These are phyloP conservation scores for Diaporthe batatas DNA, from an alignment of 2,329 filamentous ascomycete species.

Conservation along the genomic window DNA sequence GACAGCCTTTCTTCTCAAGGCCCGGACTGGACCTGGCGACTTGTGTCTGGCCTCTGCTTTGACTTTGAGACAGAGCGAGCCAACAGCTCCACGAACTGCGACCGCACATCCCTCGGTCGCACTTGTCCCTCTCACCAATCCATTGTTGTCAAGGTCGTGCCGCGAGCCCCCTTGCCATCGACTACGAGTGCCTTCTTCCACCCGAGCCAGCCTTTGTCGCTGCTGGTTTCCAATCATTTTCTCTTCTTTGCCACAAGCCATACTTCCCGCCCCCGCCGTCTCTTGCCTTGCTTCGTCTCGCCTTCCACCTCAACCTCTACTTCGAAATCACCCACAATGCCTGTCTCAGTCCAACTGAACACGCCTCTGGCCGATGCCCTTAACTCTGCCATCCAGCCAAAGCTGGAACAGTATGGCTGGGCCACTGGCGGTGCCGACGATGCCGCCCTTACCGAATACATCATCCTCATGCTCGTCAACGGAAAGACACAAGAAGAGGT, in stretches of 20 bases:
- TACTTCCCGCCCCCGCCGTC: not conserved
- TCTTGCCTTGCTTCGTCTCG: not conserved
- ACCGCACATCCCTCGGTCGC: constrained; percentile 6
- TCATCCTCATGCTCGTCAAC: constrained; percentile 96
- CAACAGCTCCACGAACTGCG: not conserved
- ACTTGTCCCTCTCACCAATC: not conserved
- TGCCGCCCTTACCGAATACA: constrained; percentile 91
- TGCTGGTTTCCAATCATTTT: constrained; percentile 18
- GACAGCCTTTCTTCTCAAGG: constrained; percentile 17
- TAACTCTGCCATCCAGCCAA: constrained; percentile 85
- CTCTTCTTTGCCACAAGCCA: constrained; percentile 1
- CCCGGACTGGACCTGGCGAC: constrained; percentile 20
- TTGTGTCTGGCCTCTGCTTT: constrained; percentile 12
- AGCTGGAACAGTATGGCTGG: constrained; percentile 94
- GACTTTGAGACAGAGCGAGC: constrained; percentile 15
- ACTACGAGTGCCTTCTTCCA: not conserved
- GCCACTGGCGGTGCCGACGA: constrained; percentile 82
- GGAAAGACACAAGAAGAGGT: constrained; percentile 94
- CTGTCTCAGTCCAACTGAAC: constrained; percentile 80
- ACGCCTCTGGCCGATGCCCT: constrained; percentile 89
- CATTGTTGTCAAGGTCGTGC: constrained; percentile 38
- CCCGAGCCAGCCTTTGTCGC: constrained; percentile 29
- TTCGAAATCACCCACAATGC: constrained; percentile 68
- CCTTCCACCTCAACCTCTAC: constrained; percentile 7
- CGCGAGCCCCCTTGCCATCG: constrained; percentile 16